phyloP scores from a whole-genome alignment of 495 filamentous ascomycete species.

The Parathielavia appendiculata region DNA sequence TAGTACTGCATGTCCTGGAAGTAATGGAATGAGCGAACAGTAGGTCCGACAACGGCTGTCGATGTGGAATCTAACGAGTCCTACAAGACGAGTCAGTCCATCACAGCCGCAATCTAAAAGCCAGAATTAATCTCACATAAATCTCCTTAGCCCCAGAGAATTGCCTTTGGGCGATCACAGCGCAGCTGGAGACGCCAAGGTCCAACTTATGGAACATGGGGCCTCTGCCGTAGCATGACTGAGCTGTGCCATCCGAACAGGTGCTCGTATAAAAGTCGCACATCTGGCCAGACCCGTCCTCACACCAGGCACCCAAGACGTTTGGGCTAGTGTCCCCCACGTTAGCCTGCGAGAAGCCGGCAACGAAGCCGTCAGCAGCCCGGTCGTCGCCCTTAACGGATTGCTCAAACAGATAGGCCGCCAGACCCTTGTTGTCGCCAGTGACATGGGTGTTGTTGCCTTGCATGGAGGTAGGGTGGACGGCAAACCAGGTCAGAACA shows the following conservation, averaged over 20 bases:
- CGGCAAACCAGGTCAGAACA: conserved; percentile 84
- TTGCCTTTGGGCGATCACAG: conserved; percentile 65
- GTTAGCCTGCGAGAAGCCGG: conserved; percentile 89
- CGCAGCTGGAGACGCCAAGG: conserved; percentile 66
- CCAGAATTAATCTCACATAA: conserved; percentile 42
- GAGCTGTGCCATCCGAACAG: conserved; percentile 63
- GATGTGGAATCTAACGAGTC: conserved; percentile 40
- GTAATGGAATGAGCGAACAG: conserved; percentile 60
- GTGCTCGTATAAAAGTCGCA: conserved; percentile 69
- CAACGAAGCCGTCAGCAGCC: conserved; percentile 62
- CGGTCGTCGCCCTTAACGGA: conserved; percentile 47
- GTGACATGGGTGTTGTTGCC: conserved; percentile 89
- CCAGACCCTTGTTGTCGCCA: conserved; percentile 96
- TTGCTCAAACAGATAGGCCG: conserved; percentile 77
- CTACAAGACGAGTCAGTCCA: conserved; percentile 21
- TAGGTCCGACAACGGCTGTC: conserved; percentile 43
- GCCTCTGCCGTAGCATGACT: conserved; percentile 75
- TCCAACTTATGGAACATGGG: conserved; percentile 69
- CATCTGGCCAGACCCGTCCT: conserved; percentile 62
- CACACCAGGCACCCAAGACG: conserved; percentile 73
- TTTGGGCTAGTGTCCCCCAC: conserved; percentile 94
- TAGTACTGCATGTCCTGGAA: conserved; percentile 59
- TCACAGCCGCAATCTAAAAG: not conserved
- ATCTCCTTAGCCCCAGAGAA: conserved; percentile 58
- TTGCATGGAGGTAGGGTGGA: conserved; percentile 87